A percentile compares a stretch with the other conserved stretches of the same genome.
Evolutionary conservation across 176 grass and related monocot species (phyloP).

Genomic region (Pharus latifolius): DNA sequence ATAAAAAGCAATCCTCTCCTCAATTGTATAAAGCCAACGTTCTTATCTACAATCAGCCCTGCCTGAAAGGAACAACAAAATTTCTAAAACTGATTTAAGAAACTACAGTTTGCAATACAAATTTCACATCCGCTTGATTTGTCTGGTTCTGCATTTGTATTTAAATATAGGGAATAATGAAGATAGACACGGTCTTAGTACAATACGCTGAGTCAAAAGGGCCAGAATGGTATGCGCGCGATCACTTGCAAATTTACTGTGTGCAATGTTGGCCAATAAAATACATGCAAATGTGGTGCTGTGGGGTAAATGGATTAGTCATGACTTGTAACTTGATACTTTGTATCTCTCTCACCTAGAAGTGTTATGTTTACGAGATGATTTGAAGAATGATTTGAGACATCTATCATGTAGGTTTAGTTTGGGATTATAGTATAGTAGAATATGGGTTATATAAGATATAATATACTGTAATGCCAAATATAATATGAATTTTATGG

Average conservation of each 20-base stretch:
- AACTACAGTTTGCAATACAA: background rate
- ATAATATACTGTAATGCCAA: no score
- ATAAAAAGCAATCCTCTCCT: no score
- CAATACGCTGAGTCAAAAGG: conserved; percentile 17
- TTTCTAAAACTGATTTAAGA: no score
- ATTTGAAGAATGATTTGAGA: background rate
- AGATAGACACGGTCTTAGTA: background rate
- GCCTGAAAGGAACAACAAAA: no score
- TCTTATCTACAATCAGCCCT: no score
- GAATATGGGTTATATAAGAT: no score
- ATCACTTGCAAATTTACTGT: conserved; percentile 3
- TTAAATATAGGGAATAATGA: no score
- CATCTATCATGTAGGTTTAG: background rate
- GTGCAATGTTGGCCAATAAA: conserved; percentile 16
- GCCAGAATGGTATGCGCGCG: conserved; percentile 22
- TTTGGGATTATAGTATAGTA: no score
- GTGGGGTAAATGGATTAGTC: background rate
- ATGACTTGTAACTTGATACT: background rate
- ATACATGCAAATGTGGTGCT: background rate
- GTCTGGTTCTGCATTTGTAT: background rate
- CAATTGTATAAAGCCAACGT: no score
- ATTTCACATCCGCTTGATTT: background rate
- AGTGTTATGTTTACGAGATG: background rate
- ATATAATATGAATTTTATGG: conserved; percentile 25
- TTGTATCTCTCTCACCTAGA: conserved; percentile 6